These are phyloP conservation scores for Penicillium turbatum DNA, from an alignment of 495 filamentous ascomycete species.

Conservation along the genomic window DNA sequence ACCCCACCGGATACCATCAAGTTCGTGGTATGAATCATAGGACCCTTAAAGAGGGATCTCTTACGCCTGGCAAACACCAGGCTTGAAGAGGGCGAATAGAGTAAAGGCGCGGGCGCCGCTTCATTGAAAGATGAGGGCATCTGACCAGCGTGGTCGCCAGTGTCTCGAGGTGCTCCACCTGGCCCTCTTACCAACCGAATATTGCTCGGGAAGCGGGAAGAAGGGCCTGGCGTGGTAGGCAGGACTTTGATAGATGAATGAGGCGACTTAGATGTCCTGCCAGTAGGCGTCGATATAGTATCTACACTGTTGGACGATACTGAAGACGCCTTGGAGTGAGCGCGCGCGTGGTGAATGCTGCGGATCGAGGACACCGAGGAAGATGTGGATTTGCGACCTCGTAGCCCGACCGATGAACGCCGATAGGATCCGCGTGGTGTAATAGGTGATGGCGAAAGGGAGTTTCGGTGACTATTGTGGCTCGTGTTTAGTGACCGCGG, in stretches of 20 bases:
- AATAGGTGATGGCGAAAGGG: slow-evolving; percentile 81
- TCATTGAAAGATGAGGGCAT: slow-evolving; percentile 39
- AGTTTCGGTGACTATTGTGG: slow-evolving; percentile 65
- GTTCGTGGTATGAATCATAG: slow-evolving; percentile 58
- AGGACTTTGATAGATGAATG: slow-evolving; percentile 91
- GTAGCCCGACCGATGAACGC: slow-evolving; percentile 67
- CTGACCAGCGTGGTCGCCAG: slow-evolving; percentile 22
- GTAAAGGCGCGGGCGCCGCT: slow-evolving; percentile 34
- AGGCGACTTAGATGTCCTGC: slow-evolving; percentile 64
- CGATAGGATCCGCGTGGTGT: slow-evolving; percentile 84
- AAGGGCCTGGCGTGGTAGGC: slow-evolving; percentile 79
- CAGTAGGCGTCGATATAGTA: slow-evolving; percentile 62
- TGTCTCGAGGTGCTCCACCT: slow-evolving; percentile 28
- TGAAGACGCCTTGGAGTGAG: slow-evolving; percentile 90
- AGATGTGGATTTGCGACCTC: slow-evolving; percentile 92
- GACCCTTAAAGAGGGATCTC: slow-evolving; percentile 83
- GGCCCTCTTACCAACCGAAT: slow-evolving; percentile 74
- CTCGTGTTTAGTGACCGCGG: slow-evolving; percentile 48
- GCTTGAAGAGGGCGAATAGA: slow-evolving; percentile 53
- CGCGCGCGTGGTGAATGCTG: slow-evolving; percentile 80
- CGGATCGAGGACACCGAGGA: slow-evolving; percentile 92
- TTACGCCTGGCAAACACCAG: slow-evolving; percentile 90
- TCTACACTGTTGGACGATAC: slow-evolving; percentile 78
- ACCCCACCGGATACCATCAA: slow-evolving; percentile 34
- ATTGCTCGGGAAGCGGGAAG: slow-evolving; percentile 73